These are phyloP conservation scores for Larix kaempferi DNA, from an alignment of 75 land plant genomes.

Conservation along the genomic window DNA sequence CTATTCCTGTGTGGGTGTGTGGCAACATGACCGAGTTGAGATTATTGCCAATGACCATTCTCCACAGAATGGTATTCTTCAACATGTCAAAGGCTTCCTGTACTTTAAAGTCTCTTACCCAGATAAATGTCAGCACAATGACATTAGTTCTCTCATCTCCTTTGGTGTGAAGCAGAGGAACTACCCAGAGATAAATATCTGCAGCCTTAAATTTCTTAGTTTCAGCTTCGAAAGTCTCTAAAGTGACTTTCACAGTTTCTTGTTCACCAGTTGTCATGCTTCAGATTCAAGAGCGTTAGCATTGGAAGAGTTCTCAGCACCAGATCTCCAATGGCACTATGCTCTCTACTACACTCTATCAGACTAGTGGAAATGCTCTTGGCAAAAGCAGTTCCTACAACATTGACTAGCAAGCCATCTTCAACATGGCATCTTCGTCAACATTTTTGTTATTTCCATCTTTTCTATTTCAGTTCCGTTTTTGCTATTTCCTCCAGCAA, in stretches of 20 bases:
- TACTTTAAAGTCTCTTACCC: slow-evolving; percentile 46
- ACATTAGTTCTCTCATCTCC: slow-evolving; percentile 36
- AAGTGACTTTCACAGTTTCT: slow-evolving; percentile 8
- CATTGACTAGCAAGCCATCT: too few relatives aligned
- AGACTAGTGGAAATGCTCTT: too few relatives aligned
- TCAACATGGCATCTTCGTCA: too few relatives aligned
- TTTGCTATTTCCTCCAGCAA: too few relatives aligned
- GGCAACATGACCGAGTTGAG: too few relatives aligned
- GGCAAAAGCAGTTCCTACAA: too few relatives aligned
- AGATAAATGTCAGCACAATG: slow-evolving; percentile 29
- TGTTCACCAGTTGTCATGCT: not conserved
- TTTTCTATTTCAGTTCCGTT: too few relatives aligned
- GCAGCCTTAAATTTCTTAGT: slow-evolving; percentile 2
- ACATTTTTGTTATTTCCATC: too few relatives aligned
- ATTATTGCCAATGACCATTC: too few relatives aligned
- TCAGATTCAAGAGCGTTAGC: not conserved
- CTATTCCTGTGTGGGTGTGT: too few relatives aligned
- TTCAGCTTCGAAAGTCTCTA: slow-evolving; percentile 1
- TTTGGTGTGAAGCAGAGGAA: slow-evolving; percentile 57
- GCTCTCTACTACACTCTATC: too few relatives aligned
- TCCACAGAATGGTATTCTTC: slow-evolving; percentile 35
- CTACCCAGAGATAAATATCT: slow-evolving; percentile 61
- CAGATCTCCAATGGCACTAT: too few relatives aligned
- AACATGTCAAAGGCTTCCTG: slow-evolving; percentile 44
- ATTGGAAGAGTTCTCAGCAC: not conserved